phyloP scores from a whole-genome alignment of 2,329 filamentous ascomycete genomes.

The Epichloe uncinata region DNA sequence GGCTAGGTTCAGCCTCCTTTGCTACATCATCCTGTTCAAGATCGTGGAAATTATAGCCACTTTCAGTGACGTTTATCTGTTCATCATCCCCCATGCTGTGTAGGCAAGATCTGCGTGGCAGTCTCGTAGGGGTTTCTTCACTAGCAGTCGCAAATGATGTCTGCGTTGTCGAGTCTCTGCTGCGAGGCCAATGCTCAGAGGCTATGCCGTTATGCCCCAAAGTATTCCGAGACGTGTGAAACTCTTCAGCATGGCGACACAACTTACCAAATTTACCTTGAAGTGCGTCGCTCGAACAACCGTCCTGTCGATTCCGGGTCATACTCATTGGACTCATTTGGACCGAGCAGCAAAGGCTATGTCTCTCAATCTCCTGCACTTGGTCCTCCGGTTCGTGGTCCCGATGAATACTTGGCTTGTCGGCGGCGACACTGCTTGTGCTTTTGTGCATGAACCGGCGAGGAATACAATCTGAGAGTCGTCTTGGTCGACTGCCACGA shows the following conservation, averaged over 20 bases:
- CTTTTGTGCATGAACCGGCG: constrained; percentile 8
- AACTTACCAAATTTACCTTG: constrained; percentile 15
- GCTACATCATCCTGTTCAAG: neutral
- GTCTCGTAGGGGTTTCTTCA: constrained; percentile 1
- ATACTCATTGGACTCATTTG: neutral
- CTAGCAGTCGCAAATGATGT: neutral
- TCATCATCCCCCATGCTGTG: neutral
- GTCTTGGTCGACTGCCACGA: constrained; percentile 9
- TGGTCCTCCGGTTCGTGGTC: constrained; percentile 9
- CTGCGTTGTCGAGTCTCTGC: constrained; percentile 5
- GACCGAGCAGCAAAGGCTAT: constrained; percentile 19
- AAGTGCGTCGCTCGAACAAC: constrained; percentile 9
- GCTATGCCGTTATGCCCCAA: constrained; percentile 19
- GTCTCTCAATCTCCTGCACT: constrained; percentile 8
- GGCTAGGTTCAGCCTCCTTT: neutral
- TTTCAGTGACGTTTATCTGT: neutral
- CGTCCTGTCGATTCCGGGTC: neutral
- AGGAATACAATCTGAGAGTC: constrained; percentile 19
- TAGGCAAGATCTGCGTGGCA: neutral
- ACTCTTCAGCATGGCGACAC: constrained; percentile 20
- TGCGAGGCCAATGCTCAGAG: neutral
- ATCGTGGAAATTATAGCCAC: neutral
- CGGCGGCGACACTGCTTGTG: constrained; percentile 5
- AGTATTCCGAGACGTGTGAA: constrained; percentile 22
- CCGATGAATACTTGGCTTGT: constrained; percentile 14